Evolutionary conservation across 1,284 basidiomycete species (phyloP), one percentile per base, ranked within the genome.

Genomic region (Meripilus lineatus): DNA sequence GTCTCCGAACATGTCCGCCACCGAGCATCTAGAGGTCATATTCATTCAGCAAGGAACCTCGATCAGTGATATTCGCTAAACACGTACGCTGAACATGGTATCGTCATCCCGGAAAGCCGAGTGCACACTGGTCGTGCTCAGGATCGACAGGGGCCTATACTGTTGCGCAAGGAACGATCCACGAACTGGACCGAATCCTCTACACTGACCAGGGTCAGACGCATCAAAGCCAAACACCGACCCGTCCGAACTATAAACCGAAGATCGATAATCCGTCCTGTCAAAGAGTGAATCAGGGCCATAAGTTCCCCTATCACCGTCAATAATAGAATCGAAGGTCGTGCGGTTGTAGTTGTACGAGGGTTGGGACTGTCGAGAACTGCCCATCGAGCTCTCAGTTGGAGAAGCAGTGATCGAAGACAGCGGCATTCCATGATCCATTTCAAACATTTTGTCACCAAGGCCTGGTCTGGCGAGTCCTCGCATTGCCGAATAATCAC

Each of bases 381-480:
- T n/a, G 46, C 63, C 62, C 15, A 58, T 51, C 14, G 59, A 56
- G 42, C 72, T 74, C 32, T 72, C 72, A 8, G 72, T 59, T 2
- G 85, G 84, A 0, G 84, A 88, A 0, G 77, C 85, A 1, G 81
- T 76, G 51, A 90, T 89, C 0, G 84, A 70, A 0, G 72, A 61
- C 22, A 90, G 69, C 0, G 82, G 77, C 45, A 76, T 71, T 3
- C 74, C 75, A 33, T 70, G 72, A 38, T 83, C 81, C 5, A 65
- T 68, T 23, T 85, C 79, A 55, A 93, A 89, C 89, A 93, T 92
- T 70, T 91, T 89, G 57, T 92, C 90, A 0, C 90, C 89, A 2
- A 93, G 63, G 2, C 82, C 87, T 2, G 89, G 89, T 17, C 89
- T 74, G 2, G 71, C 80, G 3, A 87, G 59, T n/a, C n/a, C n/a